Conservation (phyloP, 2,329 filamentous ascomycete genomes). For the Fusarium protoensiforme region DNA sequence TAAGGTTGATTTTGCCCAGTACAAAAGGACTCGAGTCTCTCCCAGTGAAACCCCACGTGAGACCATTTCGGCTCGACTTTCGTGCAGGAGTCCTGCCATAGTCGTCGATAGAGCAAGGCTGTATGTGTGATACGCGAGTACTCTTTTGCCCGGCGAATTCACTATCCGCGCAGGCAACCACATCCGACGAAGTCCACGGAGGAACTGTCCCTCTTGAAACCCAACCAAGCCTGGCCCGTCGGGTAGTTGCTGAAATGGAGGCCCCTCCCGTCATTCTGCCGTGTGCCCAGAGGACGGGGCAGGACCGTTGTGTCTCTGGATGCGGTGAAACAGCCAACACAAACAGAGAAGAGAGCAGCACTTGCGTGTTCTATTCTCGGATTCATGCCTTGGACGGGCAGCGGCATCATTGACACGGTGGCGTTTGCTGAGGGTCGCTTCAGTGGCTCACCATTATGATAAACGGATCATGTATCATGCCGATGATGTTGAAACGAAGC, state of each 20-base stretch:
- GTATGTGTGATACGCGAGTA: background rate
- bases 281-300: background rate
- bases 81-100: background rate
- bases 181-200: background rate
- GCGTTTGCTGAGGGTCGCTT: background rate
- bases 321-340: slow-evolving; percentile 9
- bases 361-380: background rate
- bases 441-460: background rate
- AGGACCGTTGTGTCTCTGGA: background rate
- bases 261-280: background rate
- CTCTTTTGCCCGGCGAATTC: background rate
- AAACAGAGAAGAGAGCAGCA: background rate
- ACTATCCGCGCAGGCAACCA: background rate
- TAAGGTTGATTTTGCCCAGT: background rate
- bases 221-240: slow-evolving; percentile 4
- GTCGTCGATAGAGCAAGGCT: background rate
- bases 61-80: slow-evolving; percentile 1
- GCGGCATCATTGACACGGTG: slow-evolving; percentile 11
- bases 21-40: background rate
- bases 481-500: slow-evolving; percentile 17
- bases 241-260: slow-evolving; percentile 13
- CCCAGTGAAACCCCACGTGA: background rate
- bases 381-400: background rate
- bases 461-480: slow-evolving; percentile 12
- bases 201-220: background rate